Evolutionary conservation across 2,329 filamentous ascomycete species (phyloP).

Genomic region (Myrmaecium sp.): DNA sequence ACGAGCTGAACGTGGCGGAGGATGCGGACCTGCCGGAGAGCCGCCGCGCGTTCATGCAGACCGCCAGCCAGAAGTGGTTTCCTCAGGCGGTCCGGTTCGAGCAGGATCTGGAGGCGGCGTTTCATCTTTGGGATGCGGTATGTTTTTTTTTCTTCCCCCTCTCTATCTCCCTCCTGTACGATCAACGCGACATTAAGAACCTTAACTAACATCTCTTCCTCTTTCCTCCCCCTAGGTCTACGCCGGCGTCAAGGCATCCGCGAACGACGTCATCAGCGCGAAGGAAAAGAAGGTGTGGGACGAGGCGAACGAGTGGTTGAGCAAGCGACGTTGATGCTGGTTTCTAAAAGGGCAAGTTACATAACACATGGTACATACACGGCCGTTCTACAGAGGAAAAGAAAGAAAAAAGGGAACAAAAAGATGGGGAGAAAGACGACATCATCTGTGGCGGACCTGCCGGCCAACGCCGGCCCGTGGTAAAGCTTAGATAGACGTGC

Average conservation of each 20-base stretch:
- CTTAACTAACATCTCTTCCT: background rate
- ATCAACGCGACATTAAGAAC: background rate
- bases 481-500: too few species aligned
- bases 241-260: conserved; percentile 38
- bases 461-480: too few species aligned
- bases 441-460: too few species aligned
- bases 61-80: conserved; percentile 36
- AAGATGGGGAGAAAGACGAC: too few species aligned
- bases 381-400: too few species aligned
- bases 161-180: background rate
- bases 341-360: too few species aligned
- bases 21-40: conserved; percentile 35
- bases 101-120: conserved; percentile 41
- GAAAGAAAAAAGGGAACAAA: too few species aligned
- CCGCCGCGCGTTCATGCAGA: conserved; percentile 32
- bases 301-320: conserved; percentile 43
- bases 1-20: conserved; percentile 45
- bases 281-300: conserved; percentile 38
- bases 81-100: conserved; percentile 41
- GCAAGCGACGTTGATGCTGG: conserved; percentile 3
- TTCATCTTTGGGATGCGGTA: conserved; percentile 49
- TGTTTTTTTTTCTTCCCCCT: conserved; percentile 13
- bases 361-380: too few species aligned
- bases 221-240: conserved; percentile 28
- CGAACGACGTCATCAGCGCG: conserved; percentile 27